Base-by-base conservation (phyloP, 1,284 basidiomycete species). In the Ceratobasidium sp. region DNA sequence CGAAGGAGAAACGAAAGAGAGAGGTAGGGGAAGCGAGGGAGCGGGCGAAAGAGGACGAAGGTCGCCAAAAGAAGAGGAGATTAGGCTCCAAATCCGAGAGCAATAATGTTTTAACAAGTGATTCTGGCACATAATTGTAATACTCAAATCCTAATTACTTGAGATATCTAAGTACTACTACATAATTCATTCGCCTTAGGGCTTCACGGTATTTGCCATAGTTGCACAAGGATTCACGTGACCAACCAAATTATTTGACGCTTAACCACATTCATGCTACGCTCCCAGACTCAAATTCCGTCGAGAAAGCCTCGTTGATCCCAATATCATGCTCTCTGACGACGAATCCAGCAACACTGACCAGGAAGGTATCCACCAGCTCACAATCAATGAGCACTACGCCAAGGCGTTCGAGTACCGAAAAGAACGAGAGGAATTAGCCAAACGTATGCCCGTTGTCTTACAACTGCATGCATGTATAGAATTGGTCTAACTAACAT, bases 371-470 rank as follows among this genome's bases (percentile, higher is more conserved):
- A 15, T 77, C 40, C 78, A 79, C 77, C 87, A 89, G 70, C 84
- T 95, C 61, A 94, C 91, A 0, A 90, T 96, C 80, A 96, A 96
- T 83, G 90, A 95, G 80, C 92, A 94, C 79, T 96, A 91, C 80
- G 94, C 94, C 13, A 94, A 94, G 81, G 94, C 94, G 0, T 96
- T 93, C 82, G 90, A 93, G 80, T 89, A 91, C 83, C 90, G 90
- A 82, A 96, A 96, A 83, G 93, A 95, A 83, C 88, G 93, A 15
- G 95, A 96, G 83, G 95, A 96, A 84, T 89, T 96, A 46, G 88
- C 90, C 68, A 93, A 92, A 85, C 85, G 94, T 95, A 81, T 80
- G 92, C 88, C 60, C 26, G 46, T 12, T 67, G 33, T 39, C 39
- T 28, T 44, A 33, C n/a, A 68, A 15, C 39, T 5, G 13, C 64